Base-by-base conservation (phyloP, 768 basidiomycete species). In the Leccinum sublutescens region DNA sequence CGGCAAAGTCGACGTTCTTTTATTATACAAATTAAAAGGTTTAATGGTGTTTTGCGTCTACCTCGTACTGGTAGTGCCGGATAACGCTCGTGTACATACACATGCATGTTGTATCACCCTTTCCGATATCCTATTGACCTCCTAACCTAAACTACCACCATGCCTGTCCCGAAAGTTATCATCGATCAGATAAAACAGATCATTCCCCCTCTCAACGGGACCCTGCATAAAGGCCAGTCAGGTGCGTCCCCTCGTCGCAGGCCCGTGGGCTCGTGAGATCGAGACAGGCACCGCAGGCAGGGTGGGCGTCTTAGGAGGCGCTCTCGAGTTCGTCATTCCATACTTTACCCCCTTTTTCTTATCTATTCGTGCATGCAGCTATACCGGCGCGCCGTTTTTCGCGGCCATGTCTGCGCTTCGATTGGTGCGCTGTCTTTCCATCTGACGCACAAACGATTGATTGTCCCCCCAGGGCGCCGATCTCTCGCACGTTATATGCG, bases 371-470 rank as follows among this genome's bases (percentile, higher is more conserved):
- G 29, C n/a, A 52, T 34, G 15, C 61, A 97, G 96, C 71, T 98
- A 98, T 74, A 92, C 95, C 0, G 97, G 97, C 15, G 97, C 97
- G 19, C 97, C 97, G 0, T 99, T 87, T 80, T 98, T 98, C 71
- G 91, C 95, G 4, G 87, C 93, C 36, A 93, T 97, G 66, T 88
- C 95, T 3, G 91, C 95, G 1, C 80, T 96, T 62, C 84, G 93
- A 64, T 82, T 97, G 70, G 93, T 93, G 55, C 2, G 40, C 9
- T 5, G 2, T n/a, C 49, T 7, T 17, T 2, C 49, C 27, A n/a
- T 31, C 50, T n/a, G 50, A n/a, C 29, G 29, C 14, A 10, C 29
- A 4, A 25, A 27, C 48, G 25, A 49, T 49, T 23, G 48, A 12
- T 7, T 27, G 19, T 31, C 27, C 27, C 8, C n/a, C 14, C 55